Evolutionary conservation across 192 early-diverging fungal genomes (phyloP), one percentile per base, ranked within the genome.

Genomic region (Umbelopsis sp.): DNA sequence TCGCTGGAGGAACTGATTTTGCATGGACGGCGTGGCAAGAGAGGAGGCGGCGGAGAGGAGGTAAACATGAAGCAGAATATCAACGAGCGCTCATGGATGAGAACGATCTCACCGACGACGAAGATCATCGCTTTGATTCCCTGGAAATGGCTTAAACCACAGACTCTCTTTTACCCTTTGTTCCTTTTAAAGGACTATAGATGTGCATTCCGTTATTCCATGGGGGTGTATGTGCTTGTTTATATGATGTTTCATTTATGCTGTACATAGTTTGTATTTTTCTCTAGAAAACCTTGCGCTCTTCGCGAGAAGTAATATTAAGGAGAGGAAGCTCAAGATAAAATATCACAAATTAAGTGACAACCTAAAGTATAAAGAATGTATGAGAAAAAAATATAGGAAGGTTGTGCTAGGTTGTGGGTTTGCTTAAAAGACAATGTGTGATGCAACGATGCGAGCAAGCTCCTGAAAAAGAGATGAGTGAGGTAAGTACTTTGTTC

Each of bases 41-140:
- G 21, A 69, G 74, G 66, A 69, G 45, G 22, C 51, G 77, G 25
- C 45, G 77, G 24, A 73, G 47, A 36, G 77, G 77, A n/a, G 77
- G 77, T 49, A 54, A 56, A 54, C 43, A 50, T 34, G 72, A 71
- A 43, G 77, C 77, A 29, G 69, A 71, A 31, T 70, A 78, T 38
- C 77, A 78, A 41, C 49, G 36, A 26, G 77, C 77, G 2, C 56
- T 78, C 31, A 78, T 78, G 77, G 72, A 74, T 14, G 75, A 72
- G 26, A 62, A 22, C 16, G 62, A 71, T 21, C 22, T 66, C 36
- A 51, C 71, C 45, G 54, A 77, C 14, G 70, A 72, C 21, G 66
- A 72, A 9, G 24, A 62, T 31, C 50, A 16, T 10, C 29, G 26
- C 16, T 62, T 62, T 62, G 31, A 62, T 12, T 9, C 31, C 31